Percentiles rank a stretch among this genome's conserved stretches.
Evolutionary conservation across 441 rosid species (phyloP).

Genomic region (Adansonia grandidieri): DNA sequence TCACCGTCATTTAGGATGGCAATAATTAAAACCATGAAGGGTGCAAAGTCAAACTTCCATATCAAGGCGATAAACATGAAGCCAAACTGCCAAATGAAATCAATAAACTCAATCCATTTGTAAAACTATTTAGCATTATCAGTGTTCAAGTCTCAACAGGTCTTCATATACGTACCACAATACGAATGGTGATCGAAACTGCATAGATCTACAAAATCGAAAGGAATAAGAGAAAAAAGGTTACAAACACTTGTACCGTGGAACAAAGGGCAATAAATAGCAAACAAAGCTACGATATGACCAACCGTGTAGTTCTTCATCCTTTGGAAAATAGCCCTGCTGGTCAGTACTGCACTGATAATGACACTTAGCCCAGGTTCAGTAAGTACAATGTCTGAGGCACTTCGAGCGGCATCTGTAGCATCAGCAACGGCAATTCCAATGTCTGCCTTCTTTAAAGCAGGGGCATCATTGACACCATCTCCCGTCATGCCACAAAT

Average conservation of each 20-base stretch:
- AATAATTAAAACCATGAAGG: constrained; percentile 90
- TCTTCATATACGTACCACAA: constrained; percentile 62
- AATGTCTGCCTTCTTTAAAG: constrained; percentile 87
- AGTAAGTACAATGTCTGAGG: constrained; percentile 90
- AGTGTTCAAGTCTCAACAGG: neutral
- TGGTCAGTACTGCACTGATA: constrained; percentile 87
- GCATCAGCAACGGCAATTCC: constrained; percentile 95
- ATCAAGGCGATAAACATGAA: constrained; percentile 89
- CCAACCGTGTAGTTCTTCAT: constrained; percentile 95
- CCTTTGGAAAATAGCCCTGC: constrained; percentile 94
- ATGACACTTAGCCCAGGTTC: constrained; percentile 92
- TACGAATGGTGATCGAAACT: constrained; percentile 88
- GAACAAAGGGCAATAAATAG: neutral
- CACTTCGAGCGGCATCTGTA: constrained; percentile 90
- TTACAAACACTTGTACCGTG: constrained; percentile 5
- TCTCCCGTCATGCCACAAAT: constrained; percentile 96
- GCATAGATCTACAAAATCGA: constrained; percentile 74
- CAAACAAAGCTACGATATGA: constrained; percentile 8
- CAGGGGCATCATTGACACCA: constrained; percentile 96
- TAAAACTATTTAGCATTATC: neutral
- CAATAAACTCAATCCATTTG: neutral
- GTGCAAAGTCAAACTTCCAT: constrained; percentile 85
- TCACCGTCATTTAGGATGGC: constrained; percentile 90
- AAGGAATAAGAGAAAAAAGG: constrained; percentile 14
- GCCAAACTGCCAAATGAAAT: constrained; percentile 64